phyloP scores from a whole-genome alignment of 345 rosid genomes.

The Corchorus capsularis region DNA sequence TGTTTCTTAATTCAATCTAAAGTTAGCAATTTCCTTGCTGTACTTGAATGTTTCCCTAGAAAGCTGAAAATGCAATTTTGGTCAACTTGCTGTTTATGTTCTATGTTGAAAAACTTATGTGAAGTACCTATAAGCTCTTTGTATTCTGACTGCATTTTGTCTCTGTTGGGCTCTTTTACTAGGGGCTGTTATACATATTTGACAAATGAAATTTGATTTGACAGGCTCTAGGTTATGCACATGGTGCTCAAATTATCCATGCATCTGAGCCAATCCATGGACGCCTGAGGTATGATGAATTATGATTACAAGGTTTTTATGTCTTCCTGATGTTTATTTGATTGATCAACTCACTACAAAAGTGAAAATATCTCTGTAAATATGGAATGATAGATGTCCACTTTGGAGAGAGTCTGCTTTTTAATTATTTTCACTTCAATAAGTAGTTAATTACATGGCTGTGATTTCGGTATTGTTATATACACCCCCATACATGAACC shows the following conservation, averaged over 20 bases:
- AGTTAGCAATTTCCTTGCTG: constrained; percentile 6
- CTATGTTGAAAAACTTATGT: background rate
- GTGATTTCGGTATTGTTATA: background rate
- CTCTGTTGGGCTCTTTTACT: background rate
- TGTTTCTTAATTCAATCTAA: constrained; percentile 7
- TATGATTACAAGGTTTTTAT: constrained; percentile 14
- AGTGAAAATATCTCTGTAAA: background rate
- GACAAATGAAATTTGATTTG: constrained; percentile 26
- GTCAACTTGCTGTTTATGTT: background rate
- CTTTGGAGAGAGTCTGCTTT: background rate
- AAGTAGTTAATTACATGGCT: background rate
- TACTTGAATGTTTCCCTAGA: background rate
- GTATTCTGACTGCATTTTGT: background rate
- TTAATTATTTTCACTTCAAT: constrained; percentile 3
- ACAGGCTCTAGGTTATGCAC: constrained; percentile 92
- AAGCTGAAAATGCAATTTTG: constrained; percentile 2
- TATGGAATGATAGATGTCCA: background rate
- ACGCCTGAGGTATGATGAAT: constrained; percentile 71
- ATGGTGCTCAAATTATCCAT: constrained; percentile 84
- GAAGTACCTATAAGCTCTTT: background rate
- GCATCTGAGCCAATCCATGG: constrained; percentile 97
- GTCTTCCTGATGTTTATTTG: constrained; percentile 9
- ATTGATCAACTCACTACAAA: background rate
- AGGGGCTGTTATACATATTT: background rate
- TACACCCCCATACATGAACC: background rate